These are phyloP conservation scores for Inga leiocalycina DNA, from an alignment of 306 rosid species.

Conservation along the genomic window DNA sequence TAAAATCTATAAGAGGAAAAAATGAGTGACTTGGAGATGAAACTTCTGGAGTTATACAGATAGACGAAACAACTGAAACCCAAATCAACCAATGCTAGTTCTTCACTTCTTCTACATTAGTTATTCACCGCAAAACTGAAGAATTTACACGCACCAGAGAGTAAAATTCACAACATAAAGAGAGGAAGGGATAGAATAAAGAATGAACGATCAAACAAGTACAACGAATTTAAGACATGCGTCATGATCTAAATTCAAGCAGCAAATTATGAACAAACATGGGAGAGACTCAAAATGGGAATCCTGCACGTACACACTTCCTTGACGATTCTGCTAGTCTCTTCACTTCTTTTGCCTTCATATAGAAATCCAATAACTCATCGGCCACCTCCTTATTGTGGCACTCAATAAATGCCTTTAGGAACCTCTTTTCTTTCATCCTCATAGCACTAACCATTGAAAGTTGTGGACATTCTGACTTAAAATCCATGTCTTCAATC, in stretches of 20 bases:
- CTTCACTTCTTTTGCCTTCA: slow-evolving; percentile 57
- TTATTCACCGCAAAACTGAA: neutral
- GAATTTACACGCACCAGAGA: slow-evolving; percentile 7
- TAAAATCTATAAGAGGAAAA: neutral
- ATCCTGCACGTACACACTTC: slow-evolving; percentile 46
- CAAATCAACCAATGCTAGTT: neutral
- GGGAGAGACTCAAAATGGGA: slow-evolving; percentile 63
- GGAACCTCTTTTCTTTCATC: slow-evolving; percentile 73
- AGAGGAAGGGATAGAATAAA: neutral
- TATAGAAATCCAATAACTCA: slow-evolving; percentile 66
- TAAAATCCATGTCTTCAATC: slow-evolving; percentile 58
- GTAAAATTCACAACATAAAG: neutral
- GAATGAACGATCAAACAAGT: neutral
- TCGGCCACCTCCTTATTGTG: slow-evolving; percentile 57
- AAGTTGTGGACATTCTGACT: slow-evolving; percentile 31
- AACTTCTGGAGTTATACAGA: neutral
- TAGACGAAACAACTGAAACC: neutral
- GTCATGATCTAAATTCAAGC: slow-evolving; percentile 22
- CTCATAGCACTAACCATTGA: slow-evolving; percentile 47
- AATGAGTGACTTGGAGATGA: neutral
- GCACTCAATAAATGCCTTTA: slow-evolving; percentile 45
- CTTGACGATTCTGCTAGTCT: slow-evolving; percentile 69
- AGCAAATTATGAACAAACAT: slow-evolving; percentile 20
- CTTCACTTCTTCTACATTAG: neutral
- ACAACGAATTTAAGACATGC: neutral